A percentile compares a stretch with the other conserved stretches of the same genome.
Evolutionary conservation across 2,329 filamentous ascomycete species (phyloP).

Genomic region (Chrysosporium queenslandicum): DNA sequence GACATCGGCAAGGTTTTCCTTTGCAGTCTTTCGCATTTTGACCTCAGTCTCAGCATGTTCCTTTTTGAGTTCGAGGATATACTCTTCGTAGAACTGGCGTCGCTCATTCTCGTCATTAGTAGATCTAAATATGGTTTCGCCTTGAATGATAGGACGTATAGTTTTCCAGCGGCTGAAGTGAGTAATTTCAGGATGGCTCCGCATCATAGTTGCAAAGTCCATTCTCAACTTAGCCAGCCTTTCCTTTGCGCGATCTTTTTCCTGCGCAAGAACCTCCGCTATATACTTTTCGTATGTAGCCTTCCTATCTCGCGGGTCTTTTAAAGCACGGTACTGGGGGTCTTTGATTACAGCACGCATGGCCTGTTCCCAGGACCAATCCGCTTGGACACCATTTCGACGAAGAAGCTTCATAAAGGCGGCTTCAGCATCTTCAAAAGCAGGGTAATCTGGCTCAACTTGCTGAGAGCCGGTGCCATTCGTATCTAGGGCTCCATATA

Average conservation of each 20-base stretch:
- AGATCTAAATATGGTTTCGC: conserved; percentile 88
- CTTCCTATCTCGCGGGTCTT: conserved; percentile 83
- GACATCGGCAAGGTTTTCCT: conserved; percentile 70
- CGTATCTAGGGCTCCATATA: conserved; percentile 35
- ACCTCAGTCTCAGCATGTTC: conserved; percentile 66
- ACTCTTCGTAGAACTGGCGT: conserved; percentile 85
- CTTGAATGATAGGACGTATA: conserved; percentile 83
- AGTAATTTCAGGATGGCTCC: conserved; percentile 92
- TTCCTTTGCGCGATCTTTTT: conserved; percentile 91
- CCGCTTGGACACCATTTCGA: conserved; percentile 72
- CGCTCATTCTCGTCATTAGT: conserved; percentile 81
- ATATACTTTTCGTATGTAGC: conserved; percentile 92
- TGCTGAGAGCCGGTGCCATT: conserved; percentile 35
- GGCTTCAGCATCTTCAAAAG: conserved; percentile 77
- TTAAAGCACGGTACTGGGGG: conserved; percentile 82
- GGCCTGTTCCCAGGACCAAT: conserved; percentile 88
- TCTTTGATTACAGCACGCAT: conserved; percentile 81
- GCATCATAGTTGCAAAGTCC: conserved; percentile 94
- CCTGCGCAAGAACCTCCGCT: conserved; percentile 76
- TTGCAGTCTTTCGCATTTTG: conserved; percentile 62
- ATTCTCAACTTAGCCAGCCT: conserved; percentile 80
- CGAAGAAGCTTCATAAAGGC: conserved; percentile 87
- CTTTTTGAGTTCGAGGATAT: conserved; percentile 75
- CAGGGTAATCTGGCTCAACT: conserved; percentile 66
- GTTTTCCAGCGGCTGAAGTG: conserved; percentile 97